Conservation (phyloP, 768 basidiomycete species). For the Hysterangium stoloniferum region DNA sequence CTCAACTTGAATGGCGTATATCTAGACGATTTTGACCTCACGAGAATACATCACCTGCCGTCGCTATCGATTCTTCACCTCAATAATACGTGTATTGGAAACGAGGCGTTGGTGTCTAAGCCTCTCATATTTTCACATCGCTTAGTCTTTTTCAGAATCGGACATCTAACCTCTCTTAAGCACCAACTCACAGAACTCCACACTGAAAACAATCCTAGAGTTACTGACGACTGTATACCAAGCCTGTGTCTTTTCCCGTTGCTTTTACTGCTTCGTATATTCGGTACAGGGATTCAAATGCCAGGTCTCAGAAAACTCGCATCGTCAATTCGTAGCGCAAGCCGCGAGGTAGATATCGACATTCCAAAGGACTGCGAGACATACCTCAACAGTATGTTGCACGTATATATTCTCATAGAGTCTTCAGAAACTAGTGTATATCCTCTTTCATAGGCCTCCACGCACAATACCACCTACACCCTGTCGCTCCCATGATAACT, state of each 20-base stretch:
- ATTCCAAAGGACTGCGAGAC: constrained; percentile 44
- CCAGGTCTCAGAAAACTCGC: constrained; percentile 48
- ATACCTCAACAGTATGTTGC: constrained; percentile 44
- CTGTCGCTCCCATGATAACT: constrained; percentile 41
- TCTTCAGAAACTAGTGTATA: not conserved
- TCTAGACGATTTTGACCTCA: constrained; percentile 41
- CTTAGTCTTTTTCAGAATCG: constrained; percentile 35
- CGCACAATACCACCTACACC: constrained; percentile 39
- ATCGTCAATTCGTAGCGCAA: constrained; percentile 26
- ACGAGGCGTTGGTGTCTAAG: constrained; percentile 45
- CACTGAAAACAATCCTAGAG: constrained; percentile 41
- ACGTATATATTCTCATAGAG: not conserved
- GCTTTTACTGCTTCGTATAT: constrained; percentile 42
- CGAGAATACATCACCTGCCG: constrained; percentile 46
- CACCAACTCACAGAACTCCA: constrained; percentile 45
- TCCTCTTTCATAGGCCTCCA: constrained; percentile 32
- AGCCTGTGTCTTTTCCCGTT: constrained; percentile 42
- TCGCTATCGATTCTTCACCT: constrained; percentile 39
- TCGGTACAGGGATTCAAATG: constrained; percentile 50
- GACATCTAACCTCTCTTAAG: constrained; percentile 48
- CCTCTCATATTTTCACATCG: constrained; percentile 5
- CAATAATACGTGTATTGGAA: constrained; percentile 47
- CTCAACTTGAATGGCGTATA: constrained; percentile 42
- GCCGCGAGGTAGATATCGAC: constrained; percentile 41
- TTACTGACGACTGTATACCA: constrained; percentile 50